Evolutionary conservation across 306 rosid species (phyloP).

Genomic region (Quercus suber): DNA sequence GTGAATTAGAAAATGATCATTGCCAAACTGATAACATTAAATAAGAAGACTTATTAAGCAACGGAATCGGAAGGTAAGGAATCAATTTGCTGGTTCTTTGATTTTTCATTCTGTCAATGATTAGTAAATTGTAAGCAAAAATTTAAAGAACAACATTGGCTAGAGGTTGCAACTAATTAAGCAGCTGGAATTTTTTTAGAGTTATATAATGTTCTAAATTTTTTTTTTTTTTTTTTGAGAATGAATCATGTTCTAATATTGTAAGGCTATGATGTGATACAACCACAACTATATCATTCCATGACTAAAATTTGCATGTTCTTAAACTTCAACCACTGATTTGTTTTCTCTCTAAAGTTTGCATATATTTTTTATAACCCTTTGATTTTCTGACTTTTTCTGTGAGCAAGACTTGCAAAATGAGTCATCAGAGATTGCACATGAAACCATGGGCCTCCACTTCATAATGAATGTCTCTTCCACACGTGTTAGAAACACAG

Average conservation of each 20-base stretch:
- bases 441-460: background rate
- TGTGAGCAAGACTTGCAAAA: background rate
- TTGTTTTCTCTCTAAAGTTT: background rate
- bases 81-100: constrained; percentile 34
- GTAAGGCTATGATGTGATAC: constrained; percentile 6
- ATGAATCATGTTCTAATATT: background rate
- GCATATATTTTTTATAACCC: background rate
- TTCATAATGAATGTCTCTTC: background rate
- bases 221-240: no score
- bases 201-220: no score
- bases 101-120: constrained; percentile 32
- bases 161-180: background rate
- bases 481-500: constrained; percentile 9
- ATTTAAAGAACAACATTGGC: background rate
- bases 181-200: constrained; percentile 9
- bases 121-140: background rate
- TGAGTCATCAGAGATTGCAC: background rate
- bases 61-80: constrained; percentile 25
- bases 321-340: background rate
- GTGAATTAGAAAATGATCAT: background rate
- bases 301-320: background rate
- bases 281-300: background rate
- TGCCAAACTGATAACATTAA: constrained; percentile 3
- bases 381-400: background rate
- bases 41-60: constrained; percentile 1